These are phyloP conservation scores for Fusarium dlaminii DNA, from an alignment of 2,329 filamentous ascomycete species.

Conservation along the genomic window DNA sequence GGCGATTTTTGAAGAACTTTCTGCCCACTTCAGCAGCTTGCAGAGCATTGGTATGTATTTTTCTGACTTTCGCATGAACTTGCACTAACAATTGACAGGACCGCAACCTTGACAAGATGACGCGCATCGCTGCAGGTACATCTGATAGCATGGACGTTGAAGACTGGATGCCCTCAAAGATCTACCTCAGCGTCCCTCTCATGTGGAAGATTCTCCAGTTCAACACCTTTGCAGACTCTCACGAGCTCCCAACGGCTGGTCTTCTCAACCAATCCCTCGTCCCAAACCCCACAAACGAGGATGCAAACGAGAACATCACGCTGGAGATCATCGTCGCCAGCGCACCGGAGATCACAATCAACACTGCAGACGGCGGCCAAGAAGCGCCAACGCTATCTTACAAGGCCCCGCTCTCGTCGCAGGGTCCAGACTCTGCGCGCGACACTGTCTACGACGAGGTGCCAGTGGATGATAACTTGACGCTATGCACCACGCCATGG, in stretches of 20 bases:
- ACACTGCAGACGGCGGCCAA: slow-evolving; percentile 61
- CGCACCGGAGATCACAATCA: slow-evolving; percentile 61
- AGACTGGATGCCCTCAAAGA: slow-evolving; percentile 63
- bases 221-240: slow-evolving; percentile 52
- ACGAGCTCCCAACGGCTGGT: slow-evolving; percentile 49
- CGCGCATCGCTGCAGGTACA: slow-evolving; percentile 58
- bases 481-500: slow-evolving; percentile 55
- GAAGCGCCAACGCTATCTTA: slow-evolving; percentile 55
- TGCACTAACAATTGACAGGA: slow-evolving; percentile 49
- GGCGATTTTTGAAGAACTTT: slow-evolving; percentile 59
- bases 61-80: no score
- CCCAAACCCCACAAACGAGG: slow-evolving; percentile 43
- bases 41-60: slow-evolving; percentile 52
- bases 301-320: slow-evolving; percentile 49
- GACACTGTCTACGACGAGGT: slow-evolving; percentile 43
- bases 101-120: slow-evolving; percentile 58
- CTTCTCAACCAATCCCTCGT: slow-evolving; percentile 56
- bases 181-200: slow-evolving; percentile 61
- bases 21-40: slow-evolving; percentile 58
- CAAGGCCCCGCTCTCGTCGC: slow-evolving; percentile 42
- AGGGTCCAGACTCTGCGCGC: slow-evolving; percentile 36
- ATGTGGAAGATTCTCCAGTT: slow-evolving; percentile 64
- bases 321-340: slow-evolving; percentile 62
- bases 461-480: slow-evolving; percentile 49
- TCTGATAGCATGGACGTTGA: slow-evolving; percentile 56